Evolutionary conservation across 2,329 filamentous ascomycete genomes (phyloP).

Genomic region (Fusarium continuum): DNA sequence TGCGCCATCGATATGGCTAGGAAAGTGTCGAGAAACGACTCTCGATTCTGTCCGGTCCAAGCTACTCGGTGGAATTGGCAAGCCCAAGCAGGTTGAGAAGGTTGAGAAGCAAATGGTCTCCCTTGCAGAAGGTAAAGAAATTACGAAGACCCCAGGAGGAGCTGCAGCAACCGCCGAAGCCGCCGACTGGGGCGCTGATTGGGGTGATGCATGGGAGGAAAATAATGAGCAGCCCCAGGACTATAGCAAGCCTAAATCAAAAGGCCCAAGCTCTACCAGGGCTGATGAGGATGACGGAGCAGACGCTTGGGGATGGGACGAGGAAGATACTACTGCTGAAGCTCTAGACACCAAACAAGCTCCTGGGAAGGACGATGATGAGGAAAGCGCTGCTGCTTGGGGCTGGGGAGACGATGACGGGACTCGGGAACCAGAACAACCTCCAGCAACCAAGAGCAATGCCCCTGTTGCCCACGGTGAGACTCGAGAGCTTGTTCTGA

Average conservation of each 20-base stretch:
- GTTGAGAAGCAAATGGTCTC: slow-evolving; percentile 85
- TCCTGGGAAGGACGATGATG: slow-evolving; percentile 49
- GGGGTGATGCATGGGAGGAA: slow-evolving; percentile 84
- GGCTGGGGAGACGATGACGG: slow-evolving; percentile 81
- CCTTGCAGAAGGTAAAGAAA: slow-evolving; percentile 70
- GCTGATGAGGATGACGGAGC: slow-evolving; percentile 55
- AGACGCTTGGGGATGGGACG: slow-evolving; percentile 89
- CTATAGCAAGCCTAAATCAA: slow-evolving; percentile 31
- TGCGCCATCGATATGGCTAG: slow-evolving; percentile 85
- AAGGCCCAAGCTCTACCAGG: slow-evolving; percentile 32
- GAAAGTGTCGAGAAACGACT: slow-evolving; percentile 81
- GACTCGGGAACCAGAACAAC: slow-evolving; percentile 37
- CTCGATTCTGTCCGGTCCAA: slow-evolving; percentile 78
- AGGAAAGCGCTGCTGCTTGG: slow-evolving; percentile 75
- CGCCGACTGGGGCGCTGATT: slow-evolving; percentile 78
- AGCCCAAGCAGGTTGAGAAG: slow-evolving; percentile 77
- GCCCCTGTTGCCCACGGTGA: slow-evolving; percentile 42
- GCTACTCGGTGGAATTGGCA: slow-evolving; percentile 72
- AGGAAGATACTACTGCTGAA: slow-evolving; percentile 57
- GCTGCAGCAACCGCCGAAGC: slow-evolving; percentile 55
- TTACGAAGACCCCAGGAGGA: slow-evolving; percentile 64
- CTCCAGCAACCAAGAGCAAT: slow-evolving; percentile 16
- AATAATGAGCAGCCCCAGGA: slow-evolving; percentile 59
- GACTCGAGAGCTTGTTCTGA: slow-evolving; percentile 76
- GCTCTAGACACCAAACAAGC: slow-evolving; percentile 21